phyloP scores from a whole-genome alignment of 2,329 filamentous ascomycete species.

The Aspergillus tamarii region DNA sequence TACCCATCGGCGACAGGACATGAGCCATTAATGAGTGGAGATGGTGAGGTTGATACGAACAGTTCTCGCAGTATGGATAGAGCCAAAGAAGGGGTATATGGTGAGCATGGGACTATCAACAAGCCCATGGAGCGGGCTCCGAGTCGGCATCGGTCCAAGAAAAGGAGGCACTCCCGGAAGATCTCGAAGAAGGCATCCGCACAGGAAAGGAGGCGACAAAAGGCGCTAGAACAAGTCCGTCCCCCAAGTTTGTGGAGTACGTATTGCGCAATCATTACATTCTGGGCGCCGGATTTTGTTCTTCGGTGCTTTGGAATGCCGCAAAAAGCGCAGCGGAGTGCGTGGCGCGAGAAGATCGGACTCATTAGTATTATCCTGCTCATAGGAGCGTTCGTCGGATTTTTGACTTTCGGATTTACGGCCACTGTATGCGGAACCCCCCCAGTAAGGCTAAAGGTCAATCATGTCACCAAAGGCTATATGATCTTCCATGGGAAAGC shows the following conservation, averaged over 20 bases:
- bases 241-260: conserved; percentile 92
- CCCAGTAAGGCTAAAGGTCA: conserved; percentile 74
- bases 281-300: conserved; percentile 88
- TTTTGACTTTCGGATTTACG: conserved; percentile 95
- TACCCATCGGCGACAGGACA: conserved; percentile 90
- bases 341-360: conserved; percentile 98
- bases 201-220: conserved; percentile 63
- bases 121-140: conserved; percentile 48
- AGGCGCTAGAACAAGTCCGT: conserved; percentile 65
- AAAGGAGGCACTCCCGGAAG: conserved; percentile 68
- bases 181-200: conserved; percentile 59
- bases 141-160: conserved; percentile 43
- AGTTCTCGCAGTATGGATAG: conserved; percentile 68
- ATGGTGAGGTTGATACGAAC: conserved; percentile 54
- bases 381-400: conserved; percentile 89
- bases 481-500: conserved; percentile 97
- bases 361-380: conserved; percentile 88
- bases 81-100: conserved; percentile 41
- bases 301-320: conserved; percentile 84
- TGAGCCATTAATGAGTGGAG: conserved; percentile 80
- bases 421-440: conserved; percentile 79
- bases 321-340: conserved; percentile 81
- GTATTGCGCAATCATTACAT: conserved; percentile 91
- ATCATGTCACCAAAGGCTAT: conserved; percentile 78
- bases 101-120: conserved; percentile 39